These are phyloP conservation scores for Carex scoparia DNA, from an alignment of 176 grass and related monocot genomes.

Conservation along the genomic window DNA sequence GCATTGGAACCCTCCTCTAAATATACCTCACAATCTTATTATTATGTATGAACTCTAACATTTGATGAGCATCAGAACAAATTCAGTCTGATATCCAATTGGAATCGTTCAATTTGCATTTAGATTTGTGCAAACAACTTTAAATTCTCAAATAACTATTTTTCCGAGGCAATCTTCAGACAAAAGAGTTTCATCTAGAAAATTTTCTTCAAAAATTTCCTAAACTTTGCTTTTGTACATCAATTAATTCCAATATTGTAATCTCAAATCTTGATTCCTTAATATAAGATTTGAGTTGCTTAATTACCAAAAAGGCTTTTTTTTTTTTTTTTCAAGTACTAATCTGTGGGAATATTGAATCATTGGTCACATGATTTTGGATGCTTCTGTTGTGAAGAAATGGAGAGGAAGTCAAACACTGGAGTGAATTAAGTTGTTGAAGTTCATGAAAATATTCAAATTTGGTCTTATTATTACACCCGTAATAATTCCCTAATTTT, in stretches of 20 bases:
- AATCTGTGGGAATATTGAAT: background rate
- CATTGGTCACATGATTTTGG: background rate
- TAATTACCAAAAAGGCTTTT: background rate
- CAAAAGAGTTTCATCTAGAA: background rate
- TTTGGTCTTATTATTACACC: background rate
- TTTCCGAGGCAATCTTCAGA: background rate
- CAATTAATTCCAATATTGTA: background rate
- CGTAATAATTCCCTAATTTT: conserved; percentile 26
- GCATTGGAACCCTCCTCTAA: too few species aligned
- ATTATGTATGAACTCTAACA: too few species aligned
- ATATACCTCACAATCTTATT: too few species aligned
- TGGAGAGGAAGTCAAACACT: conserved; percentile 11
- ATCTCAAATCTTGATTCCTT: background rate
- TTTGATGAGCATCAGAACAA: too few species aligned
- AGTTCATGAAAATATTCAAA: background rate
- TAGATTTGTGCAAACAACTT: too few species aligned
- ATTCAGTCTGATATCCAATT: too few species aligned
- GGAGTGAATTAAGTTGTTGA: background rate
- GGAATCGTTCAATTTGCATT: too few species aligned
- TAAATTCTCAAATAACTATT: background rate
- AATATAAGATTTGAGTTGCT: background rate
- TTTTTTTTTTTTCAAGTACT: background rate
- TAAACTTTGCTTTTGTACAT: background rate
- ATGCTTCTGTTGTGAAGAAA: conserved; percentile 19
- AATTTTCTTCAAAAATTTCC: too few species aligned